These are phyloP conservation scores for Nitzschia sp. DNA, from an alignment of 108 stramenopile species.

Conservation along the genomic window DNA sequence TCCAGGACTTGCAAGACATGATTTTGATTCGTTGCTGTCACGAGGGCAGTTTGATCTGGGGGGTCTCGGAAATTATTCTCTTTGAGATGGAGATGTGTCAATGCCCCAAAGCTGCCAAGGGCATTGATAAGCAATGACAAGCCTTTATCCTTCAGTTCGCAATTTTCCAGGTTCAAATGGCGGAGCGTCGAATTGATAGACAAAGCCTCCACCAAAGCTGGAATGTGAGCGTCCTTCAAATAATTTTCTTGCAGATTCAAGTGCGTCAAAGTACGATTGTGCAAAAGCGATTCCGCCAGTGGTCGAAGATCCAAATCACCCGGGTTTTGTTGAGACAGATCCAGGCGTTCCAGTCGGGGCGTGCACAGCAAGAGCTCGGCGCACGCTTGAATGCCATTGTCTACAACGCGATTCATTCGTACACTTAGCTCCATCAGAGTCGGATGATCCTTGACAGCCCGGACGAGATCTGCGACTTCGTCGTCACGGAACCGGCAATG, in stretches of 20 bases:
- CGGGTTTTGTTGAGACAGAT: conserved; percentile 24
- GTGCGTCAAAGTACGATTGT: conserved; percentile 2
- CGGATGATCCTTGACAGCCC: conserved; percentile 6
- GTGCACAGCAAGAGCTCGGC: not conserved
- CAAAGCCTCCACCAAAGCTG: conserved; percentile 1
- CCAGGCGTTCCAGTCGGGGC: not conserved
- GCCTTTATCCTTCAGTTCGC: not conserved
- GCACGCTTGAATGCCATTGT: not conserved
- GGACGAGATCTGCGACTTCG: conserved; percentile 5
- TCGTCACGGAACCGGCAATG: conserved; percentile 18
- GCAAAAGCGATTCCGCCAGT: not conserved
- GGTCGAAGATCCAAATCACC: conserved; percentile 6
- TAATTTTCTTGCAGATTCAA: conserved; percentile 14
- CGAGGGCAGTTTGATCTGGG: not conserved
- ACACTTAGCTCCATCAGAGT: conserved; percentile 6
- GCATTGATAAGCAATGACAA: not conserved
- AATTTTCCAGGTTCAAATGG: conserved; percentile 15
- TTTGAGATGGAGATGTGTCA: not conserved
- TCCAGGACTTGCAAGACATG: conserved; percentile 12
- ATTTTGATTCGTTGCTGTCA: not conserved
- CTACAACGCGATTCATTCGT: conserved; percentile 1
- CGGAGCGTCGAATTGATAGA: conserved; percentile 8
- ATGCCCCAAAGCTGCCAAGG: not conserved
- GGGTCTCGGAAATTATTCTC: conserved; percentile 9
- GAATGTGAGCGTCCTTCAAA: conserved; percentile 4